Evolutionary conservation across 805 yeast genomes (phyloP).

Genomic region (Peterozyma toletana): DNA sequence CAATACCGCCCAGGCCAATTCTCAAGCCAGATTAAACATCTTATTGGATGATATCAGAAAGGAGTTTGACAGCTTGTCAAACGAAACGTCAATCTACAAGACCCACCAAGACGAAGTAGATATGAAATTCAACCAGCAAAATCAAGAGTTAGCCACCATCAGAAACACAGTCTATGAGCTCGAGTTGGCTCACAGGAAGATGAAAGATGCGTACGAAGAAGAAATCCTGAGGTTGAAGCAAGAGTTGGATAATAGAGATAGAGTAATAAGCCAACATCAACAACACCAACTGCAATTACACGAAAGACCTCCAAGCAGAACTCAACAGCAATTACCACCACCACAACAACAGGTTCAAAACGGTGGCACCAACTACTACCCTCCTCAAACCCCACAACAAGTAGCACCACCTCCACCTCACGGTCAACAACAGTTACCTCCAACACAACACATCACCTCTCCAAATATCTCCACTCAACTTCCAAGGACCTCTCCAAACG

Average conservation of each 20-base stretch:
- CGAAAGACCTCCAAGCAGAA: no score
- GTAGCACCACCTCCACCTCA: conserved; percentile 17
- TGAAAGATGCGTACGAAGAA: conserved; percentile 94
- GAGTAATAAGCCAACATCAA: conserved; percentile 39
- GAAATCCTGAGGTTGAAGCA: conserved; percentile 81
- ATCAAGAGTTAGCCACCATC: conserved; percentile 88
- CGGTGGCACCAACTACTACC: conserved; percentile 9
- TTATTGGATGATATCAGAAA: conserved; percentile 85
- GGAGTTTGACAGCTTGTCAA: conserved; percentile 79
- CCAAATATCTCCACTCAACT: conserved; percentile 7
- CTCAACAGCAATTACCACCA: conserved; percentile 29
- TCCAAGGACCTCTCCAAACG: conserved; percentile 10
- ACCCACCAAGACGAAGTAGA: conserved; percentile 92
- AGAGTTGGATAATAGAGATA: conserved; percentile 77
- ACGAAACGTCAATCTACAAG: conserved; percentile 79
- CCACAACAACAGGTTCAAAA: conserved; percentile 19
- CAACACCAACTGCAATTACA: conserved; percentile 30
- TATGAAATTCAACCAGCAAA: conserved; percentile 82
- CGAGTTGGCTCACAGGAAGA: conserved; percentile 88
- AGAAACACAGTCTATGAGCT: conserved; percentile 91
- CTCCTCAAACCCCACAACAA: conserved; percentile 21
- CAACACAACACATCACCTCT: conserved; percentile 13
- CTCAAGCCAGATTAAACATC: conserved; percentile 49
- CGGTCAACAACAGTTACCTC: conserved; percentile 15
- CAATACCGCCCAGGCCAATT: conserved; percentile 6